Evolutionary conservation across 2,329 filamentous ascomycete species (phyloP), one percentile per base, ranked within the genome.

Genomic region (Monosporascus sp.): DNA sequence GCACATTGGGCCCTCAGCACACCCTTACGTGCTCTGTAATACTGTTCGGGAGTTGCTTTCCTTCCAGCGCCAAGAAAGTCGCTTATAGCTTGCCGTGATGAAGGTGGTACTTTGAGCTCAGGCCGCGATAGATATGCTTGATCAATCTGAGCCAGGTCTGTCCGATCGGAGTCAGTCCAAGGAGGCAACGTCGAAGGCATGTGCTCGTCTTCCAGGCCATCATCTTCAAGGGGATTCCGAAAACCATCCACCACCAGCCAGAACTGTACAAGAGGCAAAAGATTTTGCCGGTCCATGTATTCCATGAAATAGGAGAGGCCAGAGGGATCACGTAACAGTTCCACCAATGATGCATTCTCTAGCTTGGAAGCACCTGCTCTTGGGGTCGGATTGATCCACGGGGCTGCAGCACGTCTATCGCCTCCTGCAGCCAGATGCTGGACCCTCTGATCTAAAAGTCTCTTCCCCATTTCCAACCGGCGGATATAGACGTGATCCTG

Each of bases 281-380:
- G 78, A 17, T 82, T 80, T 67, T 92, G 88, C 43, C 94, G 86
- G 68, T 99, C 94, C 94, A 99, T 99, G 65, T 91, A 97, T 68
- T 99, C 94, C 94, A 99, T 99, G 73, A 99, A 97, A 68, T 96
- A 99, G 2, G 94, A 97, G 8, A 99, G 78, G 0, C 91, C 93
- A 1, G 93, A 88, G 2, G 94, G 84, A 69, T 95, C 91, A 60
- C 92, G 88, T 54, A 99, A 78, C n/a, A 99, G 79, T 59, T 97
- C 91, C 14, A 86, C 82, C 2, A 97, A 76, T 1, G 89, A 86
- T 7, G 87, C 87, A 61, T 88, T 88, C 58, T 91, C 86, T 40
- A 92, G 75, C 45, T 79, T 81, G 2, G 88, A 87, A n/a, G 80
- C 72, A 20, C 55, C 62, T n/a, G 70, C 66, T 26, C 47, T 50